These are phyloP conservation scores for Penicillium crustosum DNA, from an alignment of 2,329 filamentous ascomycete species.

Conservation along the genomic window DNA sequence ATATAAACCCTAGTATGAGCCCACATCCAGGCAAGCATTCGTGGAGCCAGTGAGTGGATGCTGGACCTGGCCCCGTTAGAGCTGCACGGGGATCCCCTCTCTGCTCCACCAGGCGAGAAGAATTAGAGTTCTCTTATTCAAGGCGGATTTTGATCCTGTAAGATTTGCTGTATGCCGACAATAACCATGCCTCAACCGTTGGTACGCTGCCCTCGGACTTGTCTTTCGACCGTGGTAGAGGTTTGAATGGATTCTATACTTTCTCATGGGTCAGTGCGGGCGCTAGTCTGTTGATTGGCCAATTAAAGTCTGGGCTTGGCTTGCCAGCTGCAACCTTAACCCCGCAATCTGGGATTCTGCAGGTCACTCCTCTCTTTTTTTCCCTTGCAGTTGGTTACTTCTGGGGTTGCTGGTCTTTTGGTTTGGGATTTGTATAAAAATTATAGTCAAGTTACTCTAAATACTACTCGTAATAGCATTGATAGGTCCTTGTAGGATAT, in stretches of 20 bases:
- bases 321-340: conserved; percentile 29
- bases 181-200: background rate
- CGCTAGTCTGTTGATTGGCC: conserved; percentile 4
- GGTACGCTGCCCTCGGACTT: background rate
- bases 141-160: background rate
- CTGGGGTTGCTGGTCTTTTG: background rate
- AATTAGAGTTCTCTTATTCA: background rate
- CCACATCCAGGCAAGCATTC: background rate
- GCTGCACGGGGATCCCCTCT: background rate
- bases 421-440: background rate
- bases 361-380: background rate
- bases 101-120: background rate
- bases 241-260: background rate
- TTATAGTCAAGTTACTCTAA: too few species aligned
- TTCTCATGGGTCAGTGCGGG: conserved; percentile 2
- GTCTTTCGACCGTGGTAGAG: background rate
- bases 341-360: conserved; percentile 20
- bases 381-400: background rate
- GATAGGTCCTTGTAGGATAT: background rate
- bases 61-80: background rate
- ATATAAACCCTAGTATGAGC: background rate
- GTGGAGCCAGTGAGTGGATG: background rate
- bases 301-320: conserved; percentile 4
- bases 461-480: background rate
- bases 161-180: background rate